These are phyloP conservation scores for Noccaea caerulescens DNA, from an alignment of 345 rosid species.

Conservation along the genomic window DNA sequence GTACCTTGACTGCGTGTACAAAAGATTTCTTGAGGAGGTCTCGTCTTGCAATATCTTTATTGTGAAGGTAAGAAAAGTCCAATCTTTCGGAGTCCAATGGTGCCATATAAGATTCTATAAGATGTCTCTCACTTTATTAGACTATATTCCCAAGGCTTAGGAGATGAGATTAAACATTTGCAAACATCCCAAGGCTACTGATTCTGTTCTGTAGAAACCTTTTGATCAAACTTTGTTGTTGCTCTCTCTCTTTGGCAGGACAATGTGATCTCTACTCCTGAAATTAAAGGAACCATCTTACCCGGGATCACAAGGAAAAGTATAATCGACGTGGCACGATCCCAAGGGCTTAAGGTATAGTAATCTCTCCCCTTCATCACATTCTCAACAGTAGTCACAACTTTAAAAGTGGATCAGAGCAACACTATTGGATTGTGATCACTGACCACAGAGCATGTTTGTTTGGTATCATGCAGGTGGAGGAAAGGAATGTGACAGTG, in stretches of 20 bases:
- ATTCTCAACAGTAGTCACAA: constrained; percentile 13
- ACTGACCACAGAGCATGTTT: constrained; percentile 18
- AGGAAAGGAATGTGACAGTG: constrained; percentile 45
- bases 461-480: constrained; percentile 30
- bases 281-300: constrained; percentile 53
- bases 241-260: constrained; percentile 47
- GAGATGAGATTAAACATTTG: constrained; percentile 9
- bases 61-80: constrained; percentile 36
- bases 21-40: constrained; percentile 45
- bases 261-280: constrained; percentile 73
- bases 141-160: neutral
- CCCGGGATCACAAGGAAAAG: constrained; percentile 54
- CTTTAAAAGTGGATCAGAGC: constrained; percentile 13
- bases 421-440: neutral
- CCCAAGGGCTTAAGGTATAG: constrained; percentile 67
- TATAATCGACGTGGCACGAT: constrained; percentile 83
- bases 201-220: neutral
- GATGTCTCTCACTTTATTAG: constrained; percentile 3
- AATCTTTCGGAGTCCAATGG: neutral
- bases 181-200: constrained; percentile 15
- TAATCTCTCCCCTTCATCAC: constrained; percentile 2
- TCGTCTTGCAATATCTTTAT: constrained; percentile 48
- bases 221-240: constrained; percentile 16
- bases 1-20: constrained; percentile 46
- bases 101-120: neutral